Percentiles rank a stretch among this genome's conserved stretches.
Evolutionary conservation across 257 asterid species (phyloP).

Genomic region (Nicotiana obtusifolia): DNA sequence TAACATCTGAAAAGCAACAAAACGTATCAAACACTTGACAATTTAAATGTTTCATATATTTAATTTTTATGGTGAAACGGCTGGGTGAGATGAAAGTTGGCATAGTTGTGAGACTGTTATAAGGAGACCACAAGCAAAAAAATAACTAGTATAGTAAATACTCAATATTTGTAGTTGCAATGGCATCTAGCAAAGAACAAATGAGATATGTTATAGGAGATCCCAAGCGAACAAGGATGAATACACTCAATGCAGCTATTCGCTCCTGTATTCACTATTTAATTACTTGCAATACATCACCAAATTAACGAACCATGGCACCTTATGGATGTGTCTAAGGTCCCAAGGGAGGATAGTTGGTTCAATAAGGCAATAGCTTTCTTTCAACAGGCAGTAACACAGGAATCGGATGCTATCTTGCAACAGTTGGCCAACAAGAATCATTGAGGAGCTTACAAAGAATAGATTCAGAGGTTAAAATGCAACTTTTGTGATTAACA

Average conservation of each 20-base stretch:
- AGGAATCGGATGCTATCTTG: neutral
- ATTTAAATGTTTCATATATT: neutral
- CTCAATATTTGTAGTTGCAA: neutral
- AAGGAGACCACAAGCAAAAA: neutral
- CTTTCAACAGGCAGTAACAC: neutral
- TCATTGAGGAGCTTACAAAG: neutral
- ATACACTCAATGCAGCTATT: neutral
- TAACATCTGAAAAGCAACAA: conserved; percentile 7
- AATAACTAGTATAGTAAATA: neutral
- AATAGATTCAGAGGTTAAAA: neutral
- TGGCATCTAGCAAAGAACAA: neutral
- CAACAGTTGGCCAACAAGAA: neutral
- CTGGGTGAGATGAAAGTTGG: neutral
- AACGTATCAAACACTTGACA: neutral
- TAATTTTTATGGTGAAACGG: neutral
- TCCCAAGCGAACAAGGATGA: neutral
- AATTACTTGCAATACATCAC: neutral
- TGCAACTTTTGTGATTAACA: neutral
- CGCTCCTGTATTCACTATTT: neutral
- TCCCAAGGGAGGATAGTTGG: neutral
- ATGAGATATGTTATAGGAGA: neutral
- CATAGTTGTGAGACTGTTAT: neutral
- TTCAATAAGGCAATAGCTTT: neutral
- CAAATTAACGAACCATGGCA: neutral
- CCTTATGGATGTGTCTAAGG: neutral